These are phyloP conservation scores for Passalora sequoiae DNA, from an alignment of 2,329 filamentous ascomycete species.

Conservation along the genomic window DNA sequence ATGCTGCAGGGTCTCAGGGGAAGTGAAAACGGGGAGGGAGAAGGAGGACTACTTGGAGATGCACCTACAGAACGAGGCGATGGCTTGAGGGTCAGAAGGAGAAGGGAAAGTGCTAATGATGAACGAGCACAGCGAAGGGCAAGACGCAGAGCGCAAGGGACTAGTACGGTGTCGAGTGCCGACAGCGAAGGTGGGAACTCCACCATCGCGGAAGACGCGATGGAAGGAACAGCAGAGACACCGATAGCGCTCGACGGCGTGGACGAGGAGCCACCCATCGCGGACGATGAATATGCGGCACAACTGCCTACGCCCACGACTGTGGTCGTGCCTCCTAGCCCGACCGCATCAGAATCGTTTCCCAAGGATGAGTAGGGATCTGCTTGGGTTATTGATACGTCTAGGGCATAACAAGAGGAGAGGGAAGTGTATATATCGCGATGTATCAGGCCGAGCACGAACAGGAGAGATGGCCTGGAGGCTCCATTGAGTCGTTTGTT, in stretches of 20 bases:
- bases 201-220: constrained; percentile 31
- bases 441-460: not conserved
- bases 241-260: constrained; percentile 11
- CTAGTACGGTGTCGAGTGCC: constrained; percentile 31
- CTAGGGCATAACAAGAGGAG: too few relatives aligned
- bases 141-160: constrained; percentile 38
- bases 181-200: constrained; percentile 23
- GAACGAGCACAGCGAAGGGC: constrained; percentile 65
- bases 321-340: constrained; percentile 31
- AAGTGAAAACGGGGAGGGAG: constrained; percentile 56
- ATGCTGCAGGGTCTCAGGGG: constrained; percentile 77
- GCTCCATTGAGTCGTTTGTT: not conserved
- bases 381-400: not conserved
- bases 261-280: constrained; percentile 6
- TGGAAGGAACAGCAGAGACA: constrained; percentile 14
- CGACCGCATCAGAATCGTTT: constrained; percentile 17
- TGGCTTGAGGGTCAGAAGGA: constrained; percentile 53
- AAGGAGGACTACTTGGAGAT: constrained; percentile 41
- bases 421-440: not conserved
- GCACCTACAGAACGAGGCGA: constrained; percentile 24
- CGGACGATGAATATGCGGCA: constrained; percentile 4
- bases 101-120: constrained; percentile 72
- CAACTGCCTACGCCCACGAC: constrained; percentile 19
- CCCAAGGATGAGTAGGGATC: not conserved
- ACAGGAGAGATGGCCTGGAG: not conserved